Evolutionary conservation across 306 rosid species (phyloP).

Genomic region (Notholithocarpus densiflorus): DNA sequence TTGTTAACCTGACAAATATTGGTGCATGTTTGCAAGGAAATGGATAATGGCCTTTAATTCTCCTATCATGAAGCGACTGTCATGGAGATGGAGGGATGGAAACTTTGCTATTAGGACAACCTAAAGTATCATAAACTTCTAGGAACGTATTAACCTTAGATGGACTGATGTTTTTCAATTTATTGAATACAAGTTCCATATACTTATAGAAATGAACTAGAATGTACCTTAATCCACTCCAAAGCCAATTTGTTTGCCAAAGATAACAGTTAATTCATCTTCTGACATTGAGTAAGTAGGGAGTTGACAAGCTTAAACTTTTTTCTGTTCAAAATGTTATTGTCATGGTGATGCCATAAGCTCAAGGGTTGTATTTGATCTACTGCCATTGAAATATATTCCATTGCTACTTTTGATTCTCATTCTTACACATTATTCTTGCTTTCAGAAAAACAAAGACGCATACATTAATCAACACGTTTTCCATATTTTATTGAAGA

Average conservation of each 20-base stretch:
- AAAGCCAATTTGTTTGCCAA: no score
- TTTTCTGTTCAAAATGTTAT: no score
- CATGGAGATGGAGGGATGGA: no score
- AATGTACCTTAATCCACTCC: no score
- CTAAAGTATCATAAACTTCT: background rate
- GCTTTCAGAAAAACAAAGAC: background rate
- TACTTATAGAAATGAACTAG: background rate
- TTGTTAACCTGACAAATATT: background rate
- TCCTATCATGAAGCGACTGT: no score
- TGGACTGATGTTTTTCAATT: background rate
- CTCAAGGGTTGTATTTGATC: no score
- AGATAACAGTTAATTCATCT: no score
- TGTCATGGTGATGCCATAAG: no score
- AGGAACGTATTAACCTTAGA: background rate
- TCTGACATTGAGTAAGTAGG: no score
- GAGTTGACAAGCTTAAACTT: no score
- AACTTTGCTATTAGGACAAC: background rate
- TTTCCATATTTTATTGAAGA: background rate
- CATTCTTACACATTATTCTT: background rate
- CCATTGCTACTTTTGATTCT: background rate
- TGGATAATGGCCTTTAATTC: no score
- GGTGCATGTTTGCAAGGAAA: no score
- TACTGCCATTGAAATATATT: background rate
- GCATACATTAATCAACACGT: background rate
- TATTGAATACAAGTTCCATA: background rate